These are phyloP conservation scores for Fomitopsis schrenkii DNA, from an alignment of 1,284 basidiomycete genomes.

Conservation along the genomic window DNA sequence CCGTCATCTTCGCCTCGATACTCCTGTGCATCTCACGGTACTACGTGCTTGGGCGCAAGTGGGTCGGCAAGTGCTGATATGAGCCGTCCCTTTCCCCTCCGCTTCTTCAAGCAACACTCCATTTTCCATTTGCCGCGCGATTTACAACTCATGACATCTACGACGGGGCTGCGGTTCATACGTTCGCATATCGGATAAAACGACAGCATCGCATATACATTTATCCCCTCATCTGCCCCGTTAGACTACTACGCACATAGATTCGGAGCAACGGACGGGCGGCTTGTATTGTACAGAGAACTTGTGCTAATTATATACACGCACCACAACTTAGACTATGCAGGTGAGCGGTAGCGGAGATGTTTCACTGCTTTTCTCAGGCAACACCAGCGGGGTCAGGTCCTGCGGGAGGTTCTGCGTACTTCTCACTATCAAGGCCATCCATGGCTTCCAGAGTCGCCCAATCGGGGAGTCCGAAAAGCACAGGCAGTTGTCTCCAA, in stretches of 20 bases:
- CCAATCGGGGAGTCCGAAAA: conserved; percentile 8
- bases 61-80: conserved; percentile 3
- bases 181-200: background rate
- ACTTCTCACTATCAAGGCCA: background rate
- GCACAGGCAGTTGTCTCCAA: conserved; percentile 4
- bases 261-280: background rate
- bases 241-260: background rate
- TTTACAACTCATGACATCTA: background rate
- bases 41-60: conserved; percentile 1
- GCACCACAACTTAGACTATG: too few relatives aligned
- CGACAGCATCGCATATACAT: background rate
- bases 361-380: too few relatives aligned
- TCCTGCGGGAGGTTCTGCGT: background rate
- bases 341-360: too few relatives aligned
- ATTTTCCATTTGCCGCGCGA: background rate
- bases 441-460: conserved; percentile 4
- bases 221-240: background rate
- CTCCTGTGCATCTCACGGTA: conserved; percentile 11
- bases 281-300: background rate
- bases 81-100: too few relatives aligned
- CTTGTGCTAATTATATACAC: background rate
- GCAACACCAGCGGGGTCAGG: too few relatives aligned
- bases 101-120: too few relatives aligned
- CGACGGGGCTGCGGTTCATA: background rate
- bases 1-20: conserved; percentile 11